These are phyloP conservation scores for Penicillium ucsense DNA, from an alignment of 495 filamentous ascomycete genomes.

Conservation along the genomic window DNA sequence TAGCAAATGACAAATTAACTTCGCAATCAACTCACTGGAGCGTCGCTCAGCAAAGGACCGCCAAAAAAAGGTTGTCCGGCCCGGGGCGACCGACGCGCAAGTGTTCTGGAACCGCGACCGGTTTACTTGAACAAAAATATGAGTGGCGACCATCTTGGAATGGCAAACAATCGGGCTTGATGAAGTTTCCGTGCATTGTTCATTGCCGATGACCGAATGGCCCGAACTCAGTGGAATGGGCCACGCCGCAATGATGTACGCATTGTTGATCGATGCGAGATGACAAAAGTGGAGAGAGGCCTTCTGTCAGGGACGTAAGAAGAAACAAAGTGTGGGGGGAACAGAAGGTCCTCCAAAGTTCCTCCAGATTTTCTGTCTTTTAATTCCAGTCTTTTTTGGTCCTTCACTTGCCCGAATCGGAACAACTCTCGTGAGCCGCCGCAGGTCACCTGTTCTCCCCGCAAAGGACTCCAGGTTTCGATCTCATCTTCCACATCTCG, in stretches of 20 bases:
- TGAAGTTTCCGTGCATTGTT: too few relatives aligned
- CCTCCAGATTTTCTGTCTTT: too few relatives aligned
- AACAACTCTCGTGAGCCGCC: conserved; percentile 1
- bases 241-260: too few relatives aligned
- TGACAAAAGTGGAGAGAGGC: neutral
- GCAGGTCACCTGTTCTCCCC: conserved; percentile 19
- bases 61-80: neutral
- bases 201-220: too few relatives aligned
- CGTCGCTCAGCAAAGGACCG: neutral
- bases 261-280: neutral
- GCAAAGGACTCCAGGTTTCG: conserved; percentile 21
- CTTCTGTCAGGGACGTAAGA: neutral
- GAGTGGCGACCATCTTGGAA: neutral
- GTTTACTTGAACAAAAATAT: neutral
- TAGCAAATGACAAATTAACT: too few relatives aligned
- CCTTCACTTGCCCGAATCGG: conserved; percentile 1
- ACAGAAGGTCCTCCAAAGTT: neutral
- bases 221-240: too few relatives aligned
- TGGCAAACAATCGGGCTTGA: neutral
- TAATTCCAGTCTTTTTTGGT: neutral
- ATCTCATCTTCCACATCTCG: conserved; percentile 3
- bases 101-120: too few relatives aligned
- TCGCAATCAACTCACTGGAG: too few relatives aligned
- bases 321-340: neutral
- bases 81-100: neutral